A percentile compares a stretch with the other conserved stretches of the same genome.
Evolutionary conservation across 305 asterid species (phyloP).

Genomic region (Euphrasia arctica): DNA sequence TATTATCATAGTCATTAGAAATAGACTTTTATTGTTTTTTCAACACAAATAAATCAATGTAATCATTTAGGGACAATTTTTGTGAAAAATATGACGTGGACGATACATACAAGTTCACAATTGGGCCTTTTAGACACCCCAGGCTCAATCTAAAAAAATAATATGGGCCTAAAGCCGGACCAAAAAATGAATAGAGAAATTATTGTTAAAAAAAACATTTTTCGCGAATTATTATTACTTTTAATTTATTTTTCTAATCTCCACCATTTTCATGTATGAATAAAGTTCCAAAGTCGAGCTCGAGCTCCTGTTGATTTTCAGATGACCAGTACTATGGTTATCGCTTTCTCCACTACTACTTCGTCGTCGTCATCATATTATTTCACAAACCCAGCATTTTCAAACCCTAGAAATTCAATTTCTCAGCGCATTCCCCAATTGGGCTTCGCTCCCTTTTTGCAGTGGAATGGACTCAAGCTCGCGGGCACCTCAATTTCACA

Average conservation of each 20-base stretch:
- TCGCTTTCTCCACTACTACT: conserved; percentile 41
- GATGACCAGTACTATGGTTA: conserved; percentile 47
- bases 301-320: conserved; percentile 26
- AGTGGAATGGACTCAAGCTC: conserved; percentile 67
- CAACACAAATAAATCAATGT: too few relatives aligned
- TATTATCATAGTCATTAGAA: too few relatives aligned
- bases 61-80: too few relatives aligned
- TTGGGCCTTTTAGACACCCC: too few relatives aligned
- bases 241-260: neutral
- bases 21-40: too few relatives aligned
- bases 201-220: too few relatives aligned
- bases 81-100: too few relatives aligned
- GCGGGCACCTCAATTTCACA: conserved; percentile 40
- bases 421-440: conserved; percentile 40
- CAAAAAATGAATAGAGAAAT: too few relatives aligned
- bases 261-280: conserved; percentile 32
- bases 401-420: conserved; percentile 40
- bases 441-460: conserved; percentile 50
- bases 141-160: too few relatives aligned
- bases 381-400: conserved; percentile 37
- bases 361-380: conserved; percentile 18
- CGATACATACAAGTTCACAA: too few relatives aligned
- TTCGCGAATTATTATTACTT: too few relatives aligned
- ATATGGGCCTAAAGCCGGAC: too few relatives aligned
- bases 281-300: conserved; percentile 30